Evolutionary conservation across 1,139 yeast species (phyloP), one percentile per base, ranked within the genome.

Genomic region (Candida tropicalis): DNA sequence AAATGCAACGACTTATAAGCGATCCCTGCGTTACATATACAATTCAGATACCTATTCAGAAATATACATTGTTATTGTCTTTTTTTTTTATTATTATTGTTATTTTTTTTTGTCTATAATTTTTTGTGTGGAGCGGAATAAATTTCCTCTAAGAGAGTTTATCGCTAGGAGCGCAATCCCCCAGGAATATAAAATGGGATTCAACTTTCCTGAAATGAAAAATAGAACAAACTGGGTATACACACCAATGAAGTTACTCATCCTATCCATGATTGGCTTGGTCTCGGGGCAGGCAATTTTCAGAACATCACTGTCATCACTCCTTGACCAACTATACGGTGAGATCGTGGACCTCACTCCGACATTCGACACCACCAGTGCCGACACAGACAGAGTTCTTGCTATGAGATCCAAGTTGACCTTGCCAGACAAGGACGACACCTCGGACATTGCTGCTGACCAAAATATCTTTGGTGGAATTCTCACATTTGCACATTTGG

Each of bases 401-500:
- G 8, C 38, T n/a, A 35, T 35, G 38, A 60, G 62, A 40, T 49
- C 60, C 25, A 57, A 60, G 34, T 43, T 67, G 35, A 53, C 54
- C 1, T 58, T 66, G 6, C 77, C 77, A 0, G 54, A 57, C 15
- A 64, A 65, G 40, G 76, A 71, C 43, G 72, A 70, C 35, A 65
- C 70, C 2, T 52, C 60, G 1, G 77, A 70, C 44, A 56, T 70
- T 35, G 43, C 50, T 10, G 44, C 52, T 16, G 56, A 49, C 18
- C 49, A 51, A 4, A 58, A 51, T 22, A 44, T 60, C 40, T 73
- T 68, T 51, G 74, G 77, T 0, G 80, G 81, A 1, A 71, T 75
- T 28, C 62, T 73, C 5, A 81, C 93, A 0, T 86, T 84, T 70
- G 93, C 93, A 5, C 91, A 86, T 51, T 65, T 85, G 43, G 80